Evolutionary conservation across 352 stramenopile species (phyloP), one percentile per base, ranked within the genome.

Genomic region (Phytopythium litorale): DNA sequence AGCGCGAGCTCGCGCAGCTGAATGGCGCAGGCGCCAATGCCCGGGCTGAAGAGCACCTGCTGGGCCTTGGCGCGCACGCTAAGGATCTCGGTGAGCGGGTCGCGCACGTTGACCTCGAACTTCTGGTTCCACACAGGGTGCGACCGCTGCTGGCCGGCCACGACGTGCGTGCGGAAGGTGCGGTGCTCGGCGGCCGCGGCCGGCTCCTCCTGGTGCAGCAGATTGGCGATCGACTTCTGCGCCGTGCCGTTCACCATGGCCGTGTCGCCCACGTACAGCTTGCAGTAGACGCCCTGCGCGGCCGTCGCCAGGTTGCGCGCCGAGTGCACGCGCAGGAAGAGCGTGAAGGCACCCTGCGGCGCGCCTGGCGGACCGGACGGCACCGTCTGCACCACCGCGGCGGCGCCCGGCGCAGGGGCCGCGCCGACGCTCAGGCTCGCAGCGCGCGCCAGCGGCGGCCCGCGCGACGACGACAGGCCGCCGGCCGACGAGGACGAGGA

Each of bases 21-120:
- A 37, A 92, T 77, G 19, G 73, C 78, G 42, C 78, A 88, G 13
- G 78, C 75, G 21, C 80, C 83, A 49, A 92, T 74, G 2, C 71
- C 73, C 43, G 80, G 80, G 54, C 77, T 84, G 66, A 87, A 88
- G 33, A 92, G 30, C 68, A 82, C 62, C 59, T 84, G 67, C 49
- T 90, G 80, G 58, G 70, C 88, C 74, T 90, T 92, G 28, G 90
- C 79, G 45, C 83, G 83, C 64, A 92, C 81, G 38, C 75, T 89
- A 28, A 92, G 52, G 21, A 90, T 73, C 60, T 89, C 73, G 15
- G 67, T 70, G 21, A 63, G 60, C 4, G 80, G 74, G 33, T 88
- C 68, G 18, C 67, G 65, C 1, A 92, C 64, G 19, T 72, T 71
- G 42, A 90, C 49, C 54, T 90, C 71, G 30, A 92, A 88, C 72